Percentiles rank a stretch among this genome's conserved stretches.
phyloP scores from a whole-genome alignment of 1,139 yeast genomes.

The Ogataea hybrid region DNA sequence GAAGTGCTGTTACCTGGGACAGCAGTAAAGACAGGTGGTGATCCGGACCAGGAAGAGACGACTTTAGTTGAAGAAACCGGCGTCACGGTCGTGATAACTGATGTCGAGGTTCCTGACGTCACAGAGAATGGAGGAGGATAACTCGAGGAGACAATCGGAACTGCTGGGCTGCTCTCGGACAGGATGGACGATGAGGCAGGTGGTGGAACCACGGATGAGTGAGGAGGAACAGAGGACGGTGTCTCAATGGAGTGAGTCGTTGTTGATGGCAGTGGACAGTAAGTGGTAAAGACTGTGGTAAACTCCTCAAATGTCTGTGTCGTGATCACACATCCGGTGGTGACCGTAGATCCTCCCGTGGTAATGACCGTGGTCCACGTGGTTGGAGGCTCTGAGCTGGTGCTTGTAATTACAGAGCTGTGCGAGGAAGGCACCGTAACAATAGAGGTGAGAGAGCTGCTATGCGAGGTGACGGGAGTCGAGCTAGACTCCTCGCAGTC shows the following conservation, averaged over 20 bases:
- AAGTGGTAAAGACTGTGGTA: constrained; percentile 9
- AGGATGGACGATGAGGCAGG: neutral
- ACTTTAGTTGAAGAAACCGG: neutral
- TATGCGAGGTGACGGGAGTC: no score
- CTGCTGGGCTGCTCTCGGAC: neutral
- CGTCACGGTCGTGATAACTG: neutral
- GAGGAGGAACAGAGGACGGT: neutral
- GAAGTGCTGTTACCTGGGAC: constrained; percentile 10
- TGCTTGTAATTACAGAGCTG: no score
- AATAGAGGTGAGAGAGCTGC: no score
- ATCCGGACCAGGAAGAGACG: neutral
- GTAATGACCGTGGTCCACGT: constrained; percentile 6
- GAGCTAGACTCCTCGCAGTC: no score
- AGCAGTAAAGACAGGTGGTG: constrained; percentile 3
- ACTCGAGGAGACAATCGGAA: neutral
- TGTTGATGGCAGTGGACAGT: constrained; percentile 8
- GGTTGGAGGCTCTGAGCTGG: neutral
- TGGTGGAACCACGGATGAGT: neutral
- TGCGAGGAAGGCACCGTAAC: no score
- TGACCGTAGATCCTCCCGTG: constrained; percentile 5
- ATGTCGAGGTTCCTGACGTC: neutral
- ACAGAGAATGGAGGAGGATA: neutral
- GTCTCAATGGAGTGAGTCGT: neutral
- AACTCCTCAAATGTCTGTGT: constrained; percentile 3
- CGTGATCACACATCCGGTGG: constrained; percentile 7